These are phyloP conservation scores for Wolfiporia cocos DNA, from an alignment of 1,284 basidiomycete genomes.

Conservation along the genomic window DNA sequence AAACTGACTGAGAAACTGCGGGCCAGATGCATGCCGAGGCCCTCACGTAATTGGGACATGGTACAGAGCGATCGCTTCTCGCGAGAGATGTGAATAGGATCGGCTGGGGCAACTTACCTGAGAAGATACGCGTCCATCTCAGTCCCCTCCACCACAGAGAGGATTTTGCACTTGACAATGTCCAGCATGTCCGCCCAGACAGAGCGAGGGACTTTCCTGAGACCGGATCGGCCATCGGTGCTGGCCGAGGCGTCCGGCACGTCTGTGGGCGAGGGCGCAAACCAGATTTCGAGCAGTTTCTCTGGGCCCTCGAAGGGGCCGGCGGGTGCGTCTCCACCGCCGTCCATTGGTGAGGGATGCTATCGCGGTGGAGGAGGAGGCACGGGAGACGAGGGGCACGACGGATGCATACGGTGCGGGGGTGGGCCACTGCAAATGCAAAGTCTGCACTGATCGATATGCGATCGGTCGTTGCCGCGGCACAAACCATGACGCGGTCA, in stretches of 20 bases:
- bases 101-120: constrained; percentile 52
- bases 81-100: too few relatives aligned
- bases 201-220: constrained; percentile 70
- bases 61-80: too few relatives aligned
- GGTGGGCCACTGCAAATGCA: constrained; percentile 1
- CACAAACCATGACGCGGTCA: constrained; percentile 6
- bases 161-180: constrained; percentile 95
- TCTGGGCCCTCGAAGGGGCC: constrained; percentile 86
- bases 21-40: too few relatives aligned
- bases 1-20: too few relatives aligned
- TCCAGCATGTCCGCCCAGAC: constrained; percentile 98
- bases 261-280: constrained; percentile 69
- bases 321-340: constrained; percentile 31
- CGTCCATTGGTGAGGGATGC: constrained; percentile 34
- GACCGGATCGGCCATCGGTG: constrained; percentile 49
- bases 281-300: constrained; percentile 97
- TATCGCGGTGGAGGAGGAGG: constrained; percentile 46
- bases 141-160: constrained; percentile 82
- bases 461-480: constrained; percentile 4
- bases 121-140: constrained; percentile 95
- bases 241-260: constrained; percentile 41
- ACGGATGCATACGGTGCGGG: constrained; percentile 46
- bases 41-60: too few relatives aligned
- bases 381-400: constrained; percentile 32
- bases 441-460: constrained; percentile 9